Base-by-base conservation (phyloP, 352 stramenopile species). In the Phytophthora quininea region DNA sequence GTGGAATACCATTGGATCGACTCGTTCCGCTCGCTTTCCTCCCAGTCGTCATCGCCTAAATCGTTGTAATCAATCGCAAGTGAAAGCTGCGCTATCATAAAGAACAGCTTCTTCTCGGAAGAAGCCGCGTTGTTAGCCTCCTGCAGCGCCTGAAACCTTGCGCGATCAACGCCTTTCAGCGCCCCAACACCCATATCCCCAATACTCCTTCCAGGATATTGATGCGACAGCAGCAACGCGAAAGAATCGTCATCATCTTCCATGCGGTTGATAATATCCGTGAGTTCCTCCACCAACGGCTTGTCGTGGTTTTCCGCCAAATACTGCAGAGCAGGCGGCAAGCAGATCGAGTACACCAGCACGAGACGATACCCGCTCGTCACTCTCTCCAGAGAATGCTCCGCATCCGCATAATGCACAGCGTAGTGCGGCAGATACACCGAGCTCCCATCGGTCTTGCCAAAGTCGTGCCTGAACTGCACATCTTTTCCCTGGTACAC, bases 191-290 rank as follows among this genome's bases (percentile, higher is more conserved):
- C 62, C 4, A 64, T 19, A 14, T 49, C 43, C 29, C 24, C 32
- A 35, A 64, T 54, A 45, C 54, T 61, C 10, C 54, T 64, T 38
- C 50, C 54, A 27, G 62, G 54, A 15, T 64, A 69, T 19, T 64
- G 47, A 27, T 70, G 54, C 15, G 15, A 55, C 38, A 70, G 24
- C 24, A 62, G 19, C 6, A 70, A 50, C 37, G 55, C 56, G 33
- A 56, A 52, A 14, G 32, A 50, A 15, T 83, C 54, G 30, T 79
- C 81, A 46, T 81, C 71, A 54, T 64, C 78, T 54, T 83, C 64
- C 52, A 67, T 61, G 51, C 80, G 72, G 7, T 58, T 56, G 0
- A 64, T 50, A 43, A 76, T 77, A 51, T 80, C 24, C 14, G 49
- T n/a, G 10, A 27, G 29, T 15, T 40, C 29, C n/a, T 40, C 29